Evolutionary conservation across 2,329 filamentous ascomycete species (phyloP), one percentile per base, ranked within the genome.

Genomic region (Ophiostoma novo-ulmi): DNA sequence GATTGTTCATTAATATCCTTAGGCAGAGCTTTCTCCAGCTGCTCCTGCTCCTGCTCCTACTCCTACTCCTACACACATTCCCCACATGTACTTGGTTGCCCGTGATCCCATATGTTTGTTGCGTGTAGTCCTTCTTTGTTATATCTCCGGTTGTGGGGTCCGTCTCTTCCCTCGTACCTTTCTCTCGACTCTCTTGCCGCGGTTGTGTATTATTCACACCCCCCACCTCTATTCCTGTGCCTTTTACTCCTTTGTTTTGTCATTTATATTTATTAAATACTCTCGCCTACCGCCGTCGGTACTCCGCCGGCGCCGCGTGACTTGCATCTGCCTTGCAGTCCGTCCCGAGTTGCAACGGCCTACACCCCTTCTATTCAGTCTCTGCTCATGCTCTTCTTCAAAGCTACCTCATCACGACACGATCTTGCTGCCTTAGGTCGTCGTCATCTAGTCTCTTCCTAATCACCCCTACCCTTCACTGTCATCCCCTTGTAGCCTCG

Each of bases 91-190:
- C n/a, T 58, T 31, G 7, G n/a, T 22, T 58, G 22, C 52, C 52
- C 52, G n/a, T 26, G n/a, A 31, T 58, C 52, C 22, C 52, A 58
- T 58, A 17, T 13, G 52, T 26, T 26, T 22, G 26, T 58, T 58
- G n/a, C 13, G 22, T 55, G n/a, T 55, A 31, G 31, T 31, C 31
- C 31, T 31, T 31, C 31, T 63, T 6, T 63, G 58, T 63, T 63
- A 63, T 61, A 61, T 61, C 55, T 13, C 58, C 58, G 58, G 58
- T 63, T 65, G 63, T 65, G 35, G 36, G 35, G 61, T 38, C 61
- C 35, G 31, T 65, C 63, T 41, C 26, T 5, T 26, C n/a, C 35
- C 35, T 22, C 35, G 26, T 48, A 20, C 17, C 44, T 48, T 48
- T 48, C 44, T 39, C 44, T 48, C 44, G 44, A 48, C 31, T 35